Evolutionary conservation across 805 yeast genomes (phyloP).

Genomic region (Pichia nanzhaoensis): DNA sequence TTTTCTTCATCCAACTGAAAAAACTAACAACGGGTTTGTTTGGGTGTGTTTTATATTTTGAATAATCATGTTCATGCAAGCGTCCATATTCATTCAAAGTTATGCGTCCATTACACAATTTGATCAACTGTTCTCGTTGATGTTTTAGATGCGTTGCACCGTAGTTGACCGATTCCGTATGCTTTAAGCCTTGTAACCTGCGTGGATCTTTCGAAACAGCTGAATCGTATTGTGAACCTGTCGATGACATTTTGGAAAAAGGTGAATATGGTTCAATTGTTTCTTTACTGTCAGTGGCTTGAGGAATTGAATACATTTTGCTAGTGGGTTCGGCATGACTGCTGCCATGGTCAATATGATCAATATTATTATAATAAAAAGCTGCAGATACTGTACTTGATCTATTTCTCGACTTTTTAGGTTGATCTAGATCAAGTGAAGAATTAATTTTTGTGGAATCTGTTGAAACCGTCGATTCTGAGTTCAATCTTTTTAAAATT

Average conservation of each 20-base stretch:
- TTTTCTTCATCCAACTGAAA: slow-evolving; percentile 30
- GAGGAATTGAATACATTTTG: background rate
- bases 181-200: slow-evolving; percentile 16
- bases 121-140: slow-evolving; percentile 23
- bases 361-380: background rate
- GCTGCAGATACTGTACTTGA: slow-evolving; percentile 12
- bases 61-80: slow-evolving; percentile 31
- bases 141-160: slow-evolving; percentile 19
- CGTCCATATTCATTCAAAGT: slow-evolving; percentile 26
- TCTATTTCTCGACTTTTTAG: slow-evolving; percentile 7
- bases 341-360: background rate
- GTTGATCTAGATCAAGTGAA: background rate
- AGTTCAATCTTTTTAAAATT: background rate
- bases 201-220: slow-evolving; percentile 4
- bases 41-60: slow-evolving; percentile 29
- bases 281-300: background rate
- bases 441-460: too few relatives aligned
- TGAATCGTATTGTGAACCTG: background rate
- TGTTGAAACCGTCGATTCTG: background rate
- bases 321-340: too few relatives aligned
- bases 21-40: slow-evolving; percentile 24
- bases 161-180: slow-evolving; percentile 23
- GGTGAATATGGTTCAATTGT: background rate
- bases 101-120: slow-evolving; percentile 24
- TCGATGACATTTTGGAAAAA: background rate